Base-by-base conservation (phyloP, 2,329 filamentous ascomycete species). In the Juglanconis oblonga region DNA sequence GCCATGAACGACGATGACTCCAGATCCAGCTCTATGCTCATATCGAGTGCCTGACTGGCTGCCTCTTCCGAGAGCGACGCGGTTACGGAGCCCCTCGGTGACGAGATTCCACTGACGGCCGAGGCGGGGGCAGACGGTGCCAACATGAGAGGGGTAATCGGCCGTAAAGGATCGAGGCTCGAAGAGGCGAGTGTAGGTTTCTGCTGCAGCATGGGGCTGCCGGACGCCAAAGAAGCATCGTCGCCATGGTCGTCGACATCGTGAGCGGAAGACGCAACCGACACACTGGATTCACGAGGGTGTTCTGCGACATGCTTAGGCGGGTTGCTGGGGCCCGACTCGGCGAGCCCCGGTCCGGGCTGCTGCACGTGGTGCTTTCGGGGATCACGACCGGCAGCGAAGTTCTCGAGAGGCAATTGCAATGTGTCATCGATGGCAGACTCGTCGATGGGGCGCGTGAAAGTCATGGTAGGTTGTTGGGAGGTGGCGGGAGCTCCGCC, bases 391-490 rank as follows among this genome's bases (percentile, higher is more conserved):
- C 66, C 65, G 50, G 65, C 68, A 62, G 64, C 66, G 49, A 72
- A 64, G 61, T 68, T 65, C 36, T 63, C 29, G 40, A 57, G 45
- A 35, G 72, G 66, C 14, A 70, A 69, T 47, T 73, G 69, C 54
- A 74, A 67, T 50, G 75, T 73, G 17, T 74, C 71, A 63, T 80
- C 77, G 62, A 83, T 71, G 10, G 76, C 72, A 50, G 78, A 75
- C 69, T 83, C 81, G 65, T 82, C 79, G 65, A 77, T 77, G 53
- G 84, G 68, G 63, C 81, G 77, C 64, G 80, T 83, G 56, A 78
- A 81, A 9, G 53, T 57, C 78, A 83, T 82, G 50, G 70, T 66
- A 57, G 66, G 68, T 47, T 69, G 68, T 33, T 70, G 69, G 65
- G 65, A 75, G 57, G 65, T 61, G 47, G 72, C 56, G 32, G 59